Evolutionary conservation across 2,329 filamentous ascomycete species (phyloP).

Genomic region (Beauveria brongniartii): DNA sequence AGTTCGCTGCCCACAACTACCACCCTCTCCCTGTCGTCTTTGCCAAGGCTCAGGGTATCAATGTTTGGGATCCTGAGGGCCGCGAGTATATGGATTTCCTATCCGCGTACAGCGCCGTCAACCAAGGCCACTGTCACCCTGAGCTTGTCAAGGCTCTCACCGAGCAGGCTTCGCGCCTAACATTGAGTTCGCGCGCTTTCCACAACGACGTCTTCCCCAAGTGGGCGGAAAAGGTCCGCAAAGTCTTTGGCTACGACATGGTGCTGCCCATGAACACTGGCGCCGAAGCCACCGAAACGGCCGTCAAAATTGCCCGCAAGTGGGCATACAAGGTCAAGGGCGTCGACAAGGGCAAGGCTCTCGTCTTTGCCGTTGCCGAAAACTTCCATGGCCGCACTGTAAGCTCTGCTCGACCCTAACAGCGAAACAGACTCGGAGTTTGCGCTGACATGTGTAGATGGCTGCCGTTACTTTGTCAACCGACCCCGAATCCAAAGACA

Average conservation of each 20-base stretch:
- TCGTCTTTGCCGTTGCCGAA: constrained; percentile 76
- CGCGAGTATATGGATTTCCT: constrained; percentile 96
- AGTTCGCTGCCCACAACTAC: constrained; percentile 96
- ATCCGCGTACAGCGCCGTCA: constrained; percentile 95
- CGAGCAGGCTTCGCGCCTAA: constrained; percentile 83
- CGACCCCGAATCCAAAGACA: constrained; percentile 89
- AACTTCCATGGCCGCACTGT: constrained; percentile 97
- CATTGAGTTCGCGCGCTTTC: constrained; percentile 89
- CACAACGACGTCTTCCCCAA: constrained; percentile 97
- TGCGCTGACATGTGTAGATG: constrained; percentile 47
- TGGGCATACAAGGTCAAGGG: constrained; percentile 97
- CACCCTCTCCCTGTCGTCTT: constrained; percentile 95
- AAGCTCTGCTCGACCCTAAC: constrained; percentile 29
- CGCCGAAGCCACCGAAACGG: constrained; percentile 92
- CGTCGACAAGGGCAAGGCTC: constrained; percentile 73
- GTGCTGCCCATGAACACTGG: constrained; percentile 97
- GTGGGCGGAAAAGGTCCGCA: constrained; percentile 86
- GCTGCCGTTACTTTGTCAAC: constrained; percentile 91
- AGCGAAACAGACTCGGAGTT: neutral
- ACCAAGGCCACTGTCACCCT: constrained; percentile 96
- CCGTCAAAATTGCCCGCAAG: constrained; percentile 91
- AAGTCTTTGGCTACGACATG: constrained; percentile 93
- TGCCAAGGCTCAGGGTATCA: constrained; percentile 71
- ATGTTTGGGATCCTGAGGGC: constrained; percentile 96
- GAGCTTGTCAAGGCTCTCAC: constrained; percentile 85